Evolutionary conservation across 768 basidiomycete genomes (phyloP), one percentile per base, ranked within the genome.

Genomic region (Terana coerulea): DNA sequence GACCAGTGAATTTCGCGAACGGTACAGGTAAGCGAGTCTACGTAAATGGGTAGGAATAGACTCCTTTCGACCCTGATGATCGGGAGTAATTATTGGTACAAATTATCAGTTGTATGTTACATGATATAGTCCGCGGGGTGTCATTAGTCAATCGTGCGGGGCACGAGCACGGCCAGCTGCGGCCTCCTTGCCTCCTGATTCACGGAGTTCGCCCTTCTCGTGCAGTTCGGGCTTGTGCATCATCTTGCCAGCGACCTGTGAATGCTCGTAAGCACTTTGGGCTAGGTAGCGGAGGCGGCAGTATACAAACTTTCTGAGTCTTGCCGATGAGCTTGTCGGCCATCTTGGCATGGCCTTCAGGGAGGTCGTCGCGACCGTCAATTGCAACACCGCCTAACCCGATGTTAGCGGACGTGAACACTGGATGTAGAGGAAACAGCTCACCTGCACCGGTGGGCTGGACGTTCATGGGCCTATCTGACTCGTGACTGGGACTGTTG

Each of bases 311-410:
- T 73, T 83, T 75, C 58, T 84, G 71, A 0, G 76, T 70, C 68
- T 84, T 83, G 3, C 83, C 82, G 30, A 81, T 56, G 19, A 82
- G 52, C 64, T 79, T 84, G 65, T 85, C 83, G 7, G 71, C 63
- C 0, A 77, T 17, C 24, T 59, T 70, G 25, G 77, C 71, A 24
- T 77, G 73, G 3, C 72, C 72, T 55, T 68, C 62, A 0, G 73
- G 68, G 19, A 68, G 28, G 44, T 71, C 61, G 2, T 64, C 61
- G 15, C 60, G 53, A 2, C 68, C 71, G 36, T 61, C 72, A 12
- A 69, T 51, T 1, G 69, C 67, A 7, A 72, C 71, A 4, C 72
- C 72, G 21, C 67, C 72, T 67, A n/a, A n/a, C n/a, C n/a, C n/a
- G n/a, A n/a, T n/a, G n/a, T n/a, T n/a, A n/a, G n/a, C n/a, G n/a